These are phyloP conservation scores for Sambucus nigra DNA, from an alignment of 129 eudicot genomes.

Conservation along the genomic window DNA sequence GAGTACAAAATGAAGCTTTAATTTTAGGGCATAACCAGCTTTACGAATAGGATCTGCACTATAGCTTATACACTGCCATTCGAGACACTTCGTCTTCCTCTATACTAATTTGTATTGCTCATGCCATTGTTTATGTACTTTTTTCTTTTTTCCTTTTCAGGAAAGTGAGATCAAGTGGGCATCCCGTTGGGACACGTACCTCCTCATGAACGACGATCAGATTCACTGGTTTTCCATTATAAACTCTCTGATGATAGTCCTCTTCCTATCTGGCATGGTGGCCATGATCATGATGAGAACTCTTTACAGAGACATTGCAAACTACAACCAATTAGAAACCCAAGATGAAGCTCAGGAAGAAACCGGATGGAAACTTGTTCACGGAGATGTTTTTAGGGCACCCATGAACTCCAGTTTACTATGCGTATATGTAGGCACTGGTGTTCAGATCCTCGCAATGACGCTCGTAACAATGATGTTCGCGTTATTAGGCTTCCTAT, in stretches of 20 bases:
- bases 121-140: background rate
- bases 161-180: constrained; percentile 96
- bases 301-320: constrained; percentile 75
- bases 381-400: constrained; percentile 80
- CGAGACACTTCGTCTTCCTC: constrained; percentile 7
- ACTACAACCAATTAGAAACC: constrained; percentile 76
- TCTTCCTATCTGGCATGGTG: constrained; percentile 91
- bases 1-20: no score
- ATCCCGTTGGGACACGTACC: constrained; percentile 96
- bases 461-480: constrained; percentile 92
- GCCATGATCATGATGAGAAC: constrained; percentile 99
- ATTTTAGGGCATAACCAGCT: no score
- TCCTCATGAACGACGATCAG: constrained; percentile 94
- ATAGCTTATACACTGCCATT: no score
- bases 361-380: constrained; percentile 97
- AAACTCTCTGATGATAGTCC: constrained; percentile 88
- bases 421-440: constrained; percentile 80
- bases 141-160: constrained; percentile 22
- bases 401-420: constrained; percentile 59
- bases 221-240: constrained; percentile 93
- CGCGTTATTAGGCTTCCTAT: constrained; percentile 76
- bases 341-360: constrained; percentile 97
- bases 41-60: no score
- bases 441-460: constrained; percentile 76
- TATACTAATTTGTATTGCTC: background rate